Conservation (phyloP, 306 rosid genomes). For the Malus domestica region DNA sequence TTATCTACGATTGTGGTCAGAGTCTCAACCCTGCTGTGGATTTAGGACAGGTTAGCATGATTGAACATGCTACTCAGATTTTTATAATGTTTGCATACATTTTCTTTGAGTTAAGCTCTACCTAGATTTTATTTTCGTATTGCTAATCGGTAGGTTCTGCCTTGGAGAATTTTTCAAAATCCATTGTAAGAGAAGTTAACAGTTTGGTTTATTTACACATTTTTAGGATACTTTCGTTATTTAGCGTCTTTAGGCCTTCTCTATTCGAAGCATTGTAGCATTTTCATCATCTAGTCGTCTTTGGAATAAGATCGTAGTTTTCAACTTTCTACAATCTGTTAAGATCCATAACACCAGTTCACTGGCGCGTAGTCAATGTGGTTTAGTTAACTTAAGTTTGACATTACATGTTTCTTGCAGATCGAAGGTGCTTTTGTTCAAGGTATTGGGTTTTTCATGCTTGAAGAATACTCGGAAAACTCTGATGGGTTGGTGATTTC, state of each 20-base stretch:
- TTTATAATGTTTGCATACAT: neutral
- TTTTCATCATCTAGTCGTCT: too few species aligned
- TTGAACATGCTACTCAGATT: neutral
- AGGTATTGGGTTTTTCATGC: constrained; percentile 91
- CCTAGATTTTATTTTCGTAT: too few species aligned
- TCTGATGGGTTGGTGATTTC: constrained; percentile 56
- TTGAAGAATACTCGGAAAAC: constrained; percentile 63
- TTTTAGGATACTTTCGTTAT: too few species aligned
- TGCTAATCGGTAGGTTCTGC: too few species aligned
- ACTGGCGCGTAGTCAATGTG: neutral
- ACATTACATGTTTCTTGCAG: constrained; percentile 36
- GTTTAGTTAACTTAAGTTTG: neutral
- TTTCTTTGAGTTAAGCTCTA: neutral
- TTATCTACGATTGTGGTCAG: constrained; percentile 88
- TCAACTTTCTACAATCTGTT: too few species aligned
- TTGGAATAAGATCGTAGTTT: too few species aligned
- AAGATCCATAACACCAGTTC: neutral
- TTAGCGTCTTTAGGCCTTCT: too few species aligned
- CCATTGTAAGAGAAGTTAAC: too few species aligned
- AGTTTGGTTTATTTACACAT: too few species aligned
- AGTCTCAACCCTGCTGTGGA: constrained; percentile 97
- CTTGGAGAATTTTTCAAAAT: too few species aligned
- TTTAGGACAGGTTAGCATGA: constrained; percentile 72
- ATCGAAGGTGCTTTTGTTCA: constrained; percentile 95
- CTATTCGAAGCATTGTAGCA: too few species aligned